These are phyloP conservation scores for Fennellomyces sp. DNA, from an alignment of 371 early-diverging fungal species.

Conservation along the genomic window DNA sequence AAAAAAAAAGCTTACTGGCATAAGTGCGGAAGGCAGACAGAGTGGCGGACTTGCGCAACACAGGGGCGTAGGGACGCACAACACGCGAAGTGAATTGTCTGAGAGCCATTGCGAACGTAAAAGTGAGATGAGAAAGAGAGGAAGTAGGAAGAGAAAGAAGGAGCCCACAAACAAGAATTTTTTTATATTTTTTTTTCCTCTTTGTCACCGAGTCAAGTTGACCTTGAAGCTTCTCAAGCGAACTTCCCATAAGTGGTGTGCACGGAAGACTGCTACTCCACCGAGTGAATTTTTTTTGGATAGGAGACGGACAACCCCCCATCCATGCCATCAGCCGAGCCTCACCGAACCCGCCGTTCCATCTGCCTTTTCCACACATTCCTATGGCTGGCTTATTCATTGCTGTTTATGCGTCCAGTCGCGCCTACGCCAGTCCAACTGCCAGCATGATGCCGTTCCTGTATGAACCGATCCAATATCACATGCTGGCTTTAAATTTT, in stretches of 20 bases:
- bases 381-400: no score
- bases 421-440: no score
- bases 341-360: no score
- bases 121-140: constrained; percentile 5
- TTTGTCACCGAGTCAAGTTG: constrained; percentile 46
- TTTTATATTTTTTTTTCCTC: constrained; percentile 29
- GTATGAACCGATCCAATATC: no score
- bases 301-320: background rate
- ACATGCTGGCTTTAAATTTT: no score
- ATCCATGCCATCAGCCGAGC: no score
- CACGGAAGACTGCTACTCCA: constrained; percentile 10
- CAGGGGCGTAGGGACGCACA: constrained; percentile 45
- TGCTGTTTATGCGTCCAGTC: no score
- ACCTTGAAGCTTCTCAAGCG: constrained; percentile 13
- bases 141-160: constrained; percentile 18
- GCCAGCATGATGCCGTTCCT: no score
- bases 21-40: constrained; percentile 42
- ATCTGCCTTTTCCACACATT: no score
- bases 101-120: constrained; percentile 36
- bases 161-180: constrained; percentile 8
- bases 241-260: constrained; percentile 21
- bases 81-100: constrained; percentile 49
- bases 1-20: constrained; percentile 40
- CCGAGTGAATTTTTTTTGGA: constrained; percentile 8
- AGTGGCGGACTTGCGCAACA: constrained; percentile 36